Base-by-base conservation (phyloP, 345 rosid species). In the Brassica nigra region DNA sequence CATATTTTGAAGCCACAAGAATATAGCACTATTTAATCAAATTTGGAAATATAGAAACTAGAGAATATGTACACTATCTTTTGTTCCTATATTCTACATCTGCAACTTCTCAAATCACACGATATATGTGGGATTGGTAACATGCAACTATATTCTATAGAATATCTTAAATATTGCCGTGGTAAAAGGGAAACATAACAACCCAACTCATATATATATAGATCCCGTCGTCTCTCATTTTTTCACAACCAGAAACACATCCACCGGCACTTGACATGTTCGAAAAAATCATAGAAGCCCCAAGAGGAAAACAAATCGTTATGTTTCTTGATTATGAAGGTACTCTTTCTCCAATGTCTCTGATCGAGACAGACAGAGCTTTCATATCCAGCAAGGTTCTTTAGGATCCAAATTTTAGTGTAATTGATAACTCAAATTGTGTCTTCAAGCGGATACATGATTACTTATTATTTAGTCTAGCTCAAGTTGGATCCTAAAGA, bases 281-380 rank as follows among this genome's bases (percentile, higher is more conserved):
- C 29, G 89, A 87, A 74, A 75, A 82, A 59, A 91, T 95, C 72
- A 85, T 76, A 1, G 87, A 85, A 62, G 88, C 87, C 23, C 87
- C 99, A 0, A 84, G 81, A 59, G 97, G 99, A 58, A 95, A 95
- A 75, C 89, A 92, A 59, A 92, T 95, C 2, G 97, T 90, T 3
- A 87, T 95, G 97, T 76, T n/a, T n/a, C 83, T 95, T 28, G 98
- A 92, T 70, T 94, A 95, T 30, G 99, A 92, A 42, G 99, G 99
- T 30, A 95, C 99, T 10, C 94, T 95, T 55, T 95, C 97, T n/a
- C 99, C 97, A 1, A 95, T 92, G 99, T 92, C 5, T 88, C 82
- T 54, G 91, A 95, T 65, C 99, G n/a, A n/a, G n/a, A n/a, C 99
- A 5, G 97, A 95, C 70, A 78, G 52, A 44, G 52, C 5, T 44